Evolutionary conservation across 768 basidiomycete species (phyloP).

Genomic region (Suillus tomentosus): DNA sequence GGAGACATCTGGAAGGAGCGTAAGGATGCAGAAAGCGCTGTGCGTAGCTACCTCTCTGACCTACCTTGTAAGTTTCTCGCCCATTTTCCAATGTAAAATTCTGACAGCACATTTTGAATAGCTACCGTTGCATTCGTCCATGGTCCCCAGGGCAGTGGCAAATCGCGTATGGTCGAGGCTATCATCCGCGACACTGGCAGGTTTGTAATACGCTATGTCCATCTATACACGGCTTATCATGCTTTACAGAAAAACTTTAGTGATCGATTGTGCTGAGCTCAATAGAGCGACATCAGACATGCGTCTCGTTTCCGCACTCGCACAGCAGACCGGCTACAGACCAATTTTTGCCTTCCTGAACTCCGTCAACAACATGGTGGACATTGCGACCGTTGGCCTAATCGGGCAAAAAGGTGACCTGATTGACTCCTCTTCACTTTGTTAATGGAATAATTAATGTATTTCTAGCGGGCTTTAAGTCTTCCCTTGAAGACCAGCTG

Average conservation of each 20-base stretch:
- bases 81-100: neutral
- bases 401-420: slow-evolving; percentile 87
- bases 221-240: slow-evolving; percentile 2
- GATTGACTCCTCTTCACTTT: neutral
- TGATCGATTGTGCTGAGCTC: slow-evolving; percentile 84
- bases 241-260: slow-evolving; percentile 57
- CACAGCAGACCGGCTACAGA: slow-evolving; percentile 85
- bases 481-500: slow-evolving; percentile 78
- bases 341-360: slow-evolving; percentile 86
- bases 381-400: slow-evolving; percentile 90
- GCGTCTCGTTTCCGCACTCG: slow-evolving; percentile 66
- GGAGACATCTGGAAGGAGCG: slow-evolving; percentile 83
- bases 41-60: slow-evolving; percentile 76
- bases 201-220: slow-evolving; percentile 32
- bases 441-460: neutral
- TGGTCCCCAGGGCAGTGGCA: slow-evolving; percentile 85
- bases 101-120: slow-evolving; percentile 30
- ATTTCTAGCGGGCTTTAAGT: slow-evolving; percentile 74
- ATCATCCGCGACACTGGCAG: slow-evolving; percentile 56
- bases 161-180: slow-evolving; percentile 57
- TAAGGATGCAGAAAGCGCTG: slow-evolving; percentile 65
- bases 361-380: slow-evolving; percentile 80
- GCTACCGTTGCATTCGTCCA: slow-evolving; percentile 79
- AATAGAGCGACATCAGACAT: slow-evolving; percentile 70
- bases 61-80: slow-evolving; percentile 57